Conservation (phyloP, 2,329 filamentous ascomycete genomes). For the Emmonsia crescens region DNA sequence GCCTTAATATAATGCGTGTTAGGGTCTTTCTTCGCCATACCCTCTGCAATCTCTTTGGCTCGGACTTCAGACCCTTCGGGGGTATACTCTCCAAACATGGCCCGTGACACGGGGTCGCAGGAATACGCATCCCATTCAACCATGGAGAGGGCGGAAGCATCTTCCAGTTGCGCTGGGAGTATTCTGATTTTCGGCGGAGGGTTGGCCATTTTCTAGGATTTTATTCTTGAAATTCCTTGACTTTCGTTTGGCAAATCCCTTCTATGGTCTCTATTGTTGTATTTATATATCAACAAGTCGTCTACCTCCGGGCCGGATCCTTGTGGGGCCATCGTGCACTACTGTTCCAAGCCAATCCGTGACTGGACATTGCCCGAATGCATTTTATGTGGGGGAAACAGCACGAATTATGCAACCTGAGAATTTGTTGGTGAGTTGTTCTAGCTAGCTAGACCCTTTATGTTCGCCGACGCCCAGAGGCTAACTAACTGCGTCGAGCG, state of each 20-base stretch:
- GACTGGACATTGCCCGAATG: no score
- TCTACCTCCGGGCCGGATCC: no score
- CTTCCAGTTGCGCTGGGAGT: conserved; percentile 11
- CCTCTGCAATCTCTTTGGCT: background rate
- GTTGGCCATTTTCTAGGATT: background rate
- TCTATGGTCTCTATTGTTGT: background rate
- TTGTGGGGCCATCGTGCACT: no score
- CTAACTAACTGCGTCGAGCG: no score
- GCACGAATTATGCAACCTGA: no score
- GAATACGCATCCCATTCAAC: conserved; percentile 33
- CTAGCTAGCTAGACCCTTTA: no score
- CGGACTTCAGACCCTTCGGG: background rate
- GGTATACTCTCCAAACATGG: conserved; percentile 5
- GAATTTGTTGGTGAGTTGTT: no score
- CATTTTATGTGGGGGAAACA: no score
- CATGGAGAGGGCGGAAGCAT: conserved; percentile 9
- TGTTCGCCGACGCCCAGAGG: no score
- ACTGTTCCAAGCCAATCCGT: no score
- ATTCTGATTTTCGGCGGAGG: conserved; percentile 9
- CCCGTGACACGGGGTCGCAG: background rate
- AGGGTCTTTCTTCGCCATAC: background rate
- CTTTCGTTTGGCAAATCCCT: background rate
- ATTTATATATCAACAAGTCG: background rate
- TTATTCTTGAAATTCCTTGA: background rate
- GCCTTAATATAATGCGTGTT: background rate